Base-by-base conservation (phyloP, 495 filamentous ascomycete genomes). In the Collariella sp. region DNA sequence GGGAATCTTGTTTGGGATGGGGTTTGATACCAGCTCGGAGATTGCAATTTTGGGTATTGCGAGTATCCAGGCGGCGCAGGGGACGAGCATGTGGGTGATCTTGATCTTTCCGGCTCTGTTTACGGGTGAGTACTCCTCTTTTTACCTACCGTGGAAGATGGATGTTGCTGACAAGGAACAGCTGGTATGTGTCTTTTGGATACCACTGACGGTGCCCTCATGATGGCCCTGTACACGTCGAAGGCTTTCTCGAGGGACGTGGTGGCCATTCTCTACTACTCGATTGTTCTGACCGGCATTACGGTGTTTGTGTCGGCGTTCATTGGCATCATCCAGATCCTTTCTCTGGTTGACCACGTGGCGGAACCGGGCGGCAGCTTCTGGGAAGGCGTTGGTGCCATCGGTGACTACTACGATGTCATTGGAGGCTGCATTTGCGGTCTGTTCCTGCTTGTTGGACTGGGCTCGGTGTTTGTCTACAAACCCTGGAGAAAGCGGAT, bases 21-120 rank as follows among this genome's bases (percentile, higher is more conserved):
- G 93, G 1, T 98, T 98, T 67, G 93, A 98, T 68, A 96, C 93
- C 0, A 94, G 88, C 33, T 91, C 86, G 16, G 93, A 98, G 68
- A 87, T 98, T 62, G 93, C 93, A 0, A 73, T 98, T 2, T 70
- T 98, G 5, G 91, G 93, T 1, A 95, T 96, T 55, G 86, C 89
- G 1, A 87, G 84, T 20, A 81, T 98, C 4, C 82, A 95, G 65
- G 90, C 84, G 1, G 83, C 86, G 2, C 78, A 85, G 62, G 91
- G 91, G 18, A 96, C 88, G 15, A 86, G 82, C 26, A 83, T 96
- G 52, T 98, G 93, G 93, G 75, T 96, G 29, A 96, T 98, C 58
- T 68, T 98, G 26, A 87, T 98, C 45, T 95, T 96, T 50, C 93
- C 93, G 0, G 61, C 88, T 7, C 74, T 98, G 7, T 98, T 96